These are phyloP conservation scores for Blepharisma japonicum DNA, from an alignment of 73 alveolate genomes.

Conservation along the genomic window DNA sequence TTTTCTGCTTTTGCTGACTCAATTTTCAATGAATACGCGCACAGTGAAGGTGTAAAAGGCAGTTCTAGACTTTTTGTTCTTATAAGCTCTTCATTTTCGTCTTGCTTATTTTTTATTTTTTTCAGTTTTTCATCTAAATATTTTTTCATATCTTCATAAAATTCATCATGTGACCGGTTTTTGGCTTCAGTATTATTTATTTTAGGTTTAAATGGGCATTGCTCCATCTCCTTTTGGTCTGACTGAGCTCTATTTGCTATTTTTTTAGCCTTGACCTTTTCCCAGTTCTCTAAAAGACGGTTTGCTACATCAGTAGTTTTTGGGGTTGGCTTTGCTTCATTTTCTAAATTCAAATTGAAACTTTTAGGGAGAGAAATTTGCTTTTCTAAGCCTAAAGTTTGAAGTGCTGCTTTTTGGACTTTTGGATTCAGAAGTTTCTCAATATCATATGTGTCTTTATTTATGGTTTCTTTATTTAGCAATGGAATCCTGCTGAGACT, in stretches of 20 bases:
- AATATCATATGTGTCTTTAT: background rate
- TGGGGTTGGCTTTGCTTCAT: no score
- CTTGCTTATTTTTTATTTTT: background rate
- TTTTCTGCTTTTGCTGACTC: background rate
- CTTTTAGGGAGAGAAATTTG: no score
- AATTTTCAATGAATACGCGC: constrained; percentile 1
- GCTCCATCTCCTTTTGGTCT: constrained; percentile 8
- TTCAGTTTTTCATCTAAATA: constrained; percentile 1
- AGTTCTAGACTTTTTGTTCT: background rate
- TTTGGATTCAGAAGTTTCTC: background rate
- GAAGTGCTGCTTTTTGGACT: constrained; percentile 13
- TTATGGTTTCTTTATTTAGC: constrained; percentile 11
- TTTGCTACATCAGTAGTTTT: no score
- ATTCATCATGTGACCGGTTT: background rate
- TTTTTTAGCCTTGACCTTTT: background rate
- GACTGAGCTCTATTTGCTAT: background rate
- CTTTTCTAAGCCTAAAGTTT: no score
- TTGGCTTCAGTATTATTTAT: background rate
- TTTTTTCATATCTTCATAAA: background rate
- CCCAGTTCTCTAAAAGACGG: no score
- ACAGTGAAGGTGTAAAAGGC: background rate
- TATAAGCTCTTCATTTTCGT: background rate
- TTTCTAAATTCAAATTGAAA: no score
- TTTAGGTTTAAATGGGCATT: constrained; percentile 15
- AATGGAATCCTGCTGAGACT: background rate